Base-by-base conservation (phyloP, 1,139 yeast species). In the Taiozyma sp. region DNA sequence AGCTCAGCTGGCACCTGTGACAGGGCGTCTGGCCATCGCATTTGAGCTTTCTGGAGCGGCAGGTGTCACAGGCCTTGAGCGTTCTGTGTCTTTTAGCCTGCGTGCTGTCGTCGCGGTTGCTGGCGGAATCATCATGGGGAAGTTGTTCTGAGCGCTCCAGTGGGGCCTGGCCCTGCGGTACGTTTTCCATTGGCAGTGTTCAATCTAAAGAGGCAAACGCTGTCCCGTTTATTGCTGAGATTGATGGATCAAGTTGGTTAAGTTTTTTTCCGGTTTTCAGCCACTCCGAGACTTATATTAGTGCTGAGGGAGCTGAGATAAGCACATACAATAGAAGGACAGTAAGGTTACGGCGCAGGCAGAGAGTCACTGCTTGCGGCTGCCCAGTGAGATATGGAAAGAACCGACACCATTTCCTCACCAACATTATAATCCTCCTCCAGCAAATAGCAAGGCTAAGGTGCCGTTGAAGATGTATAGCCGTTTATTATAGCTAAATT, bases 11-110 rank as follows among this genome's bases (percentile, higher is more conserved):
- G 37, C 64, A 61, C 4, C 60, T 50, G 8, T 48, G 41, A 22
- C 64, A 61, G 2, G 63, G 64, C 5, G 42, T 42, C 3, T 35
- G 46, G 5, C 60, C 63, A 42, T 61, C 61, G 42, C 63, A 61
- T 44, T 57, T 59, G 40, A 60, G 56, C 54, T 61, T 61, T 16
- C 62, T 44, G 1, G 54, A n/a, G 2, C 64, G 57, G n/a, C 63
- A 56, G 1, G 32, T 45, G 24, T 55, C 58, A 43, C 56, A 55
- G 1, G 56, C 58, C 41, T 39, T 49, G 8, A 40, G 6, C 1
- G 50, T 47, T 6, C 52, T 40, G 28, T 30, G 28, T 40, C 29
- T 22, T 13, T 24, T 40, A n/a, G 19, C 35, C 16, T 32, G 35
- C n/a, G 34, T 3, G 6, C 11, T 3, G 34, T 30, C 34, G 14